These are phyloP conservation scores for Diaporthe batatas DNA, from an alignment of 2,329 filamentous ascomycete species.

Conservation along the genomic window DNA sequence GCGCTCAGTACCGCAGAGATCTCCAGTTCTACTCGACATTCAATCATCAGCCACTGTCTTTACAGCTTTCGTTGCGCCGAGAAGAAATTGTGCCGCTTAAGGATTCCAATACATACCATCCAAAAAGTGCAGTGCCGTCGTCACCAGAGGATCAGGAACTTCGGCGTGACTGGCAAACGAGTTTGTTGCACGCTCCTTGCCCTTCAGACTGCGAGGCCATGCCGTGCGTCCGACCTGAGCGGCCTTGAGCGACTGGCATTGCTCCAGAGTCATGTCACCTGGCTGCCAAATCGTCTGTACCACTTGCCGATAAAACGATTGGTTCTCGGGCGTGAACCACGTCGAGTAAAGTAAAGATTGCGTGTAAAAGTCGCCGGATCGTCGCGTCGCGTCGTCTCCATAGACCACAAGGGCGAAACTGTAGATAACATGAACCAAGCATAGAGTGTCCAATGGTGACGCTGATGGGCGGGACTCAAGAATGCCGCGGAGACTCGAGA, in stretches of 20 bases:
- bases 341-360: constrained; percentile 61
- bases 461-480: constrained; percentile 54
- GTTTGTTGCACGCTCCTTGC: constrained; percentile 55
- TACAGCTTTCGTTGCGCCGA: background rate
- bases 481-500: constrained; percentile 57
- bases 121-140: constrained; percentile 61
- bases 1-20: constrained; percentile 54
- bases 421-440: constrained; percentile 66
- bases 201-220: constrained; percentile 53
- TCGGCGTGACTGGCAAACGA: constrained; percentile 29
- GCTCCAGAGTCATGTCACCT: constrained; percentile 48
- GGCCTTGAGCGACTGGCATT: constrained; percentile 48
- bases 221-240: constrained; percentile 42
- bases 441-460: constrained; percentile 61
- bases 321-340: constrained; percentile 55
- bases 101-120: constrained; percentile 57
- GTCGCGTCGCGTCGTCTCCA: constrained; percentile 54
- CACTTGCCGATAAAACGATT: constrained; percentile 57
- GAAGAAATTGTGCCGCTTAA: background rate
- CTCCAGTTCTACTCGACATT: constrained; percentile 59
- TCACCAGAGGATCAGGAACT: constrained; percentile 55
- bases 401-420: constrained; percentile 61
- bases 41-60: background rate
- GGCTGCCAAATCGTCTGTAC: constrained; percentile 65
- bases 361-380: constrained; percentile 58